A percentile compares a stretch with the other conserved stretches of the same genome.
These are phyloP conservation scores for Beauveria brongniartii DNA, from an alignment of 2,329 filamentous ascomycete genomes.

Conservation along the genomic window DNA sequence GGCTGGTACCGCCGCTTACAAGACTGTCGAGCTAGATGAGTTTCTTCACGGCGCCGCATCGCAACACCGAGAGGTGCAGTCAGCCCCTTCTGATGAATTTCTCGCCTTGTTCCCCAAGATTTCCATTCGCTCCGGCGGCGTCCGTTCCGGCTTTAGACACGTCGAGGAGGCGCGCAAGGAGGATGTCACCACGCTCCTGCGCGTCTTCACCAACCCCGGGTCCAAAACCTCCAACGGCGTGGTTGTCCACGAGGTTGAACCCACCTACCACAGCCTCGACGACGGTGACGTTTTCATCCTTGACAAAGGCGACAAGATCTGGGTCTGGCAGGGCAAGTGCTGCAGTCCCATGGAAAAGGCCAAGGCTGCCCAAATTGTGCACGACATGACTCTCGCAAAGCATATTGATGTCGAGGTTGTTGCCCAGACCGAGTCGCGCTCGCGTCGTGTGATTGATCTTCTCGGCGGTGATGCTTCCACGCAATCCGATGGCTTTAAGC, in stretches of 20 bases:
- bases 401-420: constrained; percentile 58
- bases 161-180: constrained; percentile 40
- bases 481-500: constrained; percentile 30
- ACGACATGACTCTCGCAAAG: constrained; percentile 56
- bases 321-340: constrained; percentile 59
- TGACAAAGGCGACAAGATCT: constrained; percentile 56
- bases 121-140: constrained; percentile 52
- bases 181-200: constrained; percentile 45
- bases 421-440: constrained; percentile 50
- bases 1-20: constrained; percentile 61
- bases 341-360: constrained; percentile 63
- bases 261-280: constrained; percentile 53
- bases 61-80: constrained; percentile 58
- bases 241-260: constrained; percentile 56
- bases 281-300: constrained; percentile 59
- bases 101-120: constrained; percentile 51
- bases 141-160: constrained; percentile 54
- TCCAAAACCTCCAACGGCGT: constrained; percentile 35
- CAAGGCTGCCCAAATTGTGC: constrained; percentile 58
- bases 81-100: constrained; percentile 51
- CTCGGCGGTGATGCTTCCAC: constrained; percentile 40
- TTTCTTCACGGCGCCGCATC: constrained; percentile 53
- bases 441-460: constrained; percentile 46
- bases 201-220: constrained; percentile 53
- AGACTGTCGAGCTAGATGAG: constrained; percentile 63